Evolutionary conservation across 352 stramenopile species (phyloP), one percentile per base, ranked within the genome.

Genomic region (Pythium monospermum): DNA sequence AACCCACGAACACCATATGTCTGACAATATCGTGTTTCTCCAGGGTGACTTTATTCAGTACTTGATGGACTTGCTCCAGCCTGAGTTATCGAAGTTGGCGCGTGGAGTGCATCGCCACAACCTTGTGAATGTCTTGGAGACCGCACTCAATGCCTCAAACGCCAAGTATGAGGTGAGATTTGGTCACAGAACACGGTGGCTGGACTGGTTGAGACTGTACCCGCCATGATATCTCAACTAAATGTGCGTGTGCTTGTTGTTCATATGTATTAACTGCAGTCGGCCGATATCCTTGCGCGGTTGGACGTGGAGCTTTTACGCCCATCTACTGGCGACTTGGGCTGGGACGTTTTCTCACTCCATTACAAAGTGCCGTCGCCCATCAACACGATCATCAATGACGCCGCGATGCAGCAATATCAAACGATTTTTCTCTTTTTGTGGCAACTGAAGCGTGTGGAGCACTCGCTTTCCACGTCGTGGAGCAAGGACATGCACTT

Each of bases 401-500:
- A 92, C 18, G 57, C 68, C 6, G 73, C 84, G 8, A 95, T 96
- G 76, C 64, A 77, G 15, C 69, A 94, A 47, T 96, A 96, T 51
- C 75, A 93, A 36, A 81, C 82, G 48, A 94, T 96, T 15, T 96
- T 96, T 59, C 76, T 83, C 33, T 96, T 96, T 59, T 61, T 96
- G 26, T 96, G 88, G 83, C 69, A 80, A 23, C 64, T 96, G 50
- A 96, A 96, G 62, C 83, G 87, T 25, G 85, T 96, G 6, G 87
- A 96, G 55, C 75, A 95, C 36, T 96, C 92, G 44, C 65, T 99
- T 11, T 96, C 96, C 53, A 83, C 78, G 5, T 97, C 93, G n/a
- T 99, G 97, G 97, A 88, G 88, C 61, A 94, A 96, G 53, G 95
- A 98, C 57, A 98, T 97, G 71, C 97, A 95, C 53, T 72, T 98